phyloP scores from a whole-genome alignment of 805 yeast species.

The Blastobotrys attinorum region DNA sequence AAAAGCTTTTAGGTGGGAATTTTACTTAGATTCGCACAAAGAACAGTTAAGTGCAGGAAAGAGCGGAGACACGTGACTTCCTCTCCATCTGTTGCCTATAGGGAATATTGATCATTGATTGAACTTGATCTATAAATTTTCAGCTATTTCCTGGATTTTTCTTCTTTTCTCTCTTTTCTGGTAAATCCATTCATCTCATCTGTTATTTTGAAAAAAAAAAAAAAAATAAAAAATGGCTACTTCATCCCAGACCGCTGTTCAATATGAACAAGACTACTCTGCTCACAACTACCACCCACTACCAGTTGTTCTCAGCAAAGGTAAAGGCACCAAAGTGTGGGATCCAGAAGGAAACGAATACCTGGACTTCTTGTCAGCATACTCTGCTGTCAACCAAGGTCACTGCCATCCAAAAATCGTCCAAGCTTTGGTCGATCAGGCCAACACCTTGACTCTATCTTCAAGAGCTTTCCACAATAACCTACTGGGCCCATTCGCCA shows the following conservation, averaged over 20 bases:
- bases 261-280: slow-evolving; percentile 70
- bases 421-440: slow-evolving; percentile 78
- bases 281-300: slow-evolving; percentile 97
- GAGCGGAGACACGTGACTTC: slow-evolving; percentile 8
- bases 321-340: slow-evolving; percentile 91
- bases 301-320: slow-evolving; percentile 87
- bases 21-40: too few species aligned
- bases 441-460: slow-evolving; percentile 71
- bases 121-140: slow-evolving; percentile 5
- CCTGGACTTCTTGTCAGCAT: slow-evolving; percentile 86
- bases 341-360: slow-evolving; percentile 96
- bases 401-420: slow-evolving; percentile 95
- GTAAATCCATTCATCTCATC: neutral
- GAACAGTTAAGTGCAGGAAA: slow-evolving; percentile 12
- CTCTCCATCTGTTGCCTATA: slow-evolving; percentile 16
- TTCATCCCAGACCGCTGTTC: slow-evolving; percentile 56
- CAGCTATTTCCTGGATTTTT: neutral
- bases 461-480: slow-evolving; percentile 92
- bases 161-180: neutral
- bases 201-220: neutral
- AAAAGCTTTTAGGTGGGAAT: too few species aligned
- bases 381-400: slow-evolving; percentile 96
- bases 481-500: slow-evolving; percentile 78
- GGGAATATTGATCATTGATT: slow-evolving; percentile 10
- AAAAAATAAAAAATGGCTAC: slow-evolving; percentile 23